Evolutionary conservation across 2,329 filamentous ascomycete species (phyloP), one percentile per base, ranked within the genome.

Genomic region (Fusarium pseudoanthophilum): DNA sequence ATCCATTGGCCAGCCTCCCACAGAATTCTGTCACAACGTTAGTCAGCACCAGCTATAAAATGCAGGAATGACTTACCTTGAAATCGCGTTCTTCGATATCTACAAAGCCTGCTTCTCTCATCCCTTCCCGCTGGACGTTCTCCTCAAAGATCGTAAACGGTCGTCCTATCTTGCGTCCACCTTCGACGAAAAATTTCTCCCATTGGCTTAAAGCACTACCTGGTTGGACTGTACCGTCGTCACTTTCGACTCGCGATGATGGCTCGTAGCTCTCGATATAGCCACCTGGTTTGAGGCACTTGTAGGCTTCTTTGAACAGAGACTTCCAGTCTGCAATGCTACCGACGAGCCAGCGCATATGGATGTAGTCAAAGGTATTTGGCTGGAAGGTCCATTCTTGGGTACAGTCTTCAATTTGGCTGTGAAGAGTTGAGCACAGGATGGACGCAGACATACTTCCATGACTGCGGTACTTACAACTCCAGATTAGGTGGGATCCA

Each of bases 261-360:
- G 63, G 63, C 16, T 68, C 63, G 11, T 68, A 62, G 30, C 63
- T 68, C n/a, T 62, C 63, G 3, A 68, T 24, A 18, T 62, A 69
- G 3, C 64, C 64, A 0, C 64, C 64, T 5, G 66, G 66, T 14
- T 55, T 69, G 0, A 69, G 45, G 8, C 34, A 32, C 4, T 39
- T 69, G 1, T 64, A 58, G 0, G 45, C 51, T 42, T 69, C 51
- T 0, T 30, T 48, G 2, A 69, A 58, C 0, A 69, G 21, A 20
- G 8, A 24, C 5, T 48, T 39, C 64, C 51, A 69, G 2, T 69
- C 39, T 5, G 40, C 52, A 2, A 69, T 63, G 2, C 64, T 58
- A 0, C 51, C 58, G 1, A 69, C 40, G 7, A 69, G 45, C 51
- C 58, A 69, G 3, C 67, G 67, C 28, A 69, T 53, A 7, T 69